Conservation (phyloP, 305 asterid genomes). For the Fraxinus albicans region DNA sequence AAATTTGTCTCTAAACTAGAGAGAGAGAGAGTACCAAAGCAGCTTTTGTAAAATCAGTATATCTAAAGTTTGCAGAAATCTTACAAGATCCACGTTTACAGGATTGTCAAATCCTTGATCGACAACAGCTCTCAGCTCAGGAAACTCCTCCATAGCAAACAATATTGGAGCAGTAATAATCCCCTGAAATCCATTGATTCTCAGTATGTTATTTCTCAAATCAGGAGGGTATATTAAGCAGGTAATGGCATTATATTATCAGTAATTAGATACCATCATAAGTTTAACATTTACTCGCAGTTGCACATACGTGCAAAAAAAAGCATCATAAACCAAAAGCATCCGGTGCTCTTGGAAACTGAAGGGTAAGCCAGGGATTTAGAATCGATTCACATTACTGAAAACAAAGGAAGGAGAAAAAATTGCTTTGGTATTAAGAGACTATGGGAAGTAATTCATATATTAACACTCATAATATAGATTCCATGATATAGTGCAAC, state of each 20-base stretch:
- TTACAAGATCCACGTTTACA: slow-evolving; percentile 68
- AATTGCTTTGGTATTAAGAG: background rate
- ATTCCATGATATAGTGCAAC: background rate
- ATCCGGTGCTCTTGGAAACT: background rate
- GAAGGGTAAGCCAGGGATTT: background rate
- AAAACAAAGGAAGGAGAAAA: background rate
- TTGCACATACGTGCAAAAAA: background rate
- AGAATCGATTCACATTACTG: background rate
- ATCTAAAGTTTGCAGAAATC: slow-evolving; percentile 25
- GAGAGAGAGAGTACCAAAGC: background rate
- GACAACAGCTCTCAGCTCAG: slow-evolving; percentile 65
- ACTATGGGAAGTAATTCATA: background rate
- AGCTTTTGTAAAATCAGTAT: background rate
- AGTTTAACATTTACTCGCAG: background rate
- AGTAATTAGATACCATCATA: background rate
- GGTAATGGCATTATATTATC: background rate
- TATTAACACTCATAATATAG: background rate
- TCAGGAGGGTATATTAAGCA: background rate
- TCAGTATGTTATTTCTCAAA: slow-evolving; percentile 1
- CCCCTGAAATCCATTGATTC: slow-evolving; percentile 46
- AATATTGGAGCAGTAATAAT: slow-evolving; percentile 87
- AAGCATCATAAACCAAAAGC: background rate
- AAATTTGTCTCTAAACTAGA: background rate
- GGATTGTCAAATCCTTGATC: slow-evolving; percentile 78
- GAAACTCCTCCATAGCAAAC: slow-evolving; percentile 91